Evolutionary conservation across 1,284 basidiomycete species (phyloP).

Genomic region (Chalciporus sp.): DNA sequence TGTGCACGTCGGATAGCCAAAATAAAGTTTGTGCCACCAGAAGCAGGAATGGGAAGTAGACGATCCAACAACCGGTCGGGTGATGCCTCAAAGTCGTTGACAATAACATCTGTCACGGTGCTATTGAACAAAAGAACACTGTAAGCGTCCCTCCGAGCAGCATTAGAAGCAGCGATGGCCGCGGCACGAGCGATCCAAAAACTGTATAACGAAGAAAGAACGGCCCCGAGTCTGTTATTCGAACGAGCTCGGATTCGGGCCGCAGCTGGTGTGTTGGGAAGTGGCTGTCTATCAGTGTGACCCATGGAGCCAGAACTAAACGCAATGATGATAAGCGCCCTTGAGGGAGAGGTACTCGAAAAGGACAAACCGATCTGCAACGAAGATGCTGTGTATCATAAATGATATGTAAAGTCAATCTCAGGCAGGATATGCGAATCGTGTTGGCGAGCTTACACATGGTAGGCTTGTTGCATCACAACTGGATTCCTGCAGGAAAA

Average conservation of each 20-base stretch:
- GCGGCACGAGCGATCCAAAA: conserved; percentile 59
- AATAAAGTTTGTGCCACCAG: conserved; percentile 52
- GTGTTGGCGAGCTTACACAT: conserved; percentile 20
- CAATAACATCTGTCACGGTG: conserved; percentile 28
- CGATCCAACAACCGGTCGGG: conserved; percentile 49
- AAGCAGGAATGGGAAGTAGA: conserved; percentile 38
- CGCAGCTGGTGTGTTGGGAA: conserved; percentile 48
- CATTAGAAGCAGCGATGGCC: conserved; percentile 35
- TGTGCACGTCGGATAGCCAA: conserved; percentile 43
- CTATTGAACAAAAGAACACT: conserved; percentile 56
- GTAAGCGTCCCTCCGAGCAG: conserved; percentile 54
- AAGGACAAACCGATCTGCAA: conserved; percentile 26
- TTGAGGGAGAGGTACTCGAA: background rate
- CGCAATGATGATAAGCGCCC: background rate
- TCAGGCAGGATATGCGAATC: background rate
- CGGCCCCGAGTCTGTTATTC: conserved; percentile 60
- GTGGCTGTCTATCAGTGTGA: conserved; percentile 42
- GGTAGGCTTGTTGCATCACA: conserved; percentile 41
- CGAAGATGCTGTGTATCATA: conserved; percentile 25
- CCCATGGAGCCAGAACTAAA: conserved; percentile 59
- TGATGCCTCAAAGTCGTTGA: conserved; percentile 52
- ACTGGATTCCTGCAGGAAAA: conserved; percentile 59
- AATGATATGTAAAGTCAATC: conserved; percentile 4
- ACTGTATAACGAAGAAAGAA: conserved; percentile 52
- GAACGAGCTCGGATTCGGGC: conserved; percentile 37